Base-by-base conservation (phyloP, 2,329 filamentous ascomycete genomes). In the Rachicladosporium sp. region DNA sequence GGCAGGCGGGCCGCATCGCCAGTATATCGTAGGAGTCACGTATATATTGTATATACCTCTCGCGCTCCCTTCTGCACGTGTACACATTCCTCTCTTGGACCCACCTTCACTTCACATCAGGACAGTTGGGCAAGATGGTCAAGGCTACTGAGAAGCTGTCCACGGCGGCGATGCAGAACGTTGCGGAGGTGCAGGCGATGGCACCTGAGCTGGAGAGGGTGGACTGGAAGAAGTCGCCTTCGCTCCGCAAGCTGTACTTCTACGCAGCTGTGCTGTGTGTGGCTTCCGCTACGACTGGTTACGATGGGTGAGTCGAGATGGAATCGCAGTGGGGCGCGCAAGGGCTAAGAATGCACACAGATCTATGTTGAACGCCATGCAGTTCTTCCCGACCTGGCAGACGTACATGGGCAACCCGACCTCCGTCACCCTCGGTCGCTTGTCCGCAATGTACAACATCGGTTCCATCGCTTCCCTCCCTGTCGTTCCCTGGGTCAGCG, bases 351-450 rank as follows among this genome's bases (percentile, higher is more conserved):
- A 19, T 19, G 15, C n/a, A 33, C 12, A 10, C 11, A 41, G 42
- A 21, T 36, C 34, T 29, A 41, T 43, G 42, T 37, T 43, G 30
- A 43, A 43, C 35, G 34, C 38, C 34, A 37, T 37, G 33, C 42
- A 41, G 50, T 53, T 48, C 47, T 50, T 43, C 48, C 44, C 29
- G 40, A 48, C 21, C 41, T 51, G 40, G 47, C 49, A 54, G 36
- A 19, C 46, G 10, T 46, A 50, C 38, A 47, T 55, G 30, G 46
- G 41, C 13, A 44, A 48, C 13, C 43, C 44, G 9, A 50, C 49
- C n/a, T 43, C 47, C n/a, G 49, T 31, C n/a, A 43, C 52, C 35
- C 46, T 56, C 6, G 55, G 56, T 29, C 41, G 53, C 31, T 46
- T 52, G 33, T 46, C 44, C 21, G 45, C 46, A 21, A 48, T 46